Conservation (phyloP, 495 filamentous ascomycete genomes). For the Hypoxylon perforatum region DNA sequence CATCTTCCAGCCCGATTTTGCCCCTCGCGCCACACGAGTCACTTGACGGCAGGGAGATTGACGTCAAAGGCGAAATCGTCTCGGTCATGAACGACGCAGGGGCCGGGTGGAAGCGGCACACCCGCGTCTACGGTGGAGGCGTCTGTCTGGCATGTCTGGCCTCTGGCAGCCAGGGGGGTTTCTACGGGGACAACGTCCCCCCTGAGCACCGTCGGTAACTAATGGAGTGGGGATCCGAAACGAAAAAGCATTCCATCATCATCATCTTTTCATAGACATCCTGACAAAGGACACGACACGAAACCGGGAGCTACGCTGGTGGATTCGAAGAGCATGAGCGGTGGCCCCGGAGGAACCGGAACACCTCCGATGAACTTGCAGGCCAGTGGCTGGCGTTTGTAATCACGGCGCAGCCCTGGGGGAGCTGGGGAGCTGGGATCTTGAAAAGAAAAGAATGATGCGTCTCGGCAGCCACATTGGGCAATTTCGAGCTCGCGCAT, state of each 20-base stretch:
- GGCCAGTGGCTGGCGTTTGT: slow-evolving; percentile 9
- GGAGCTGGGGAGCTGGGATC: slow-evolving; percentile 2
- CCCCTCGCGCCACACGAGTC: slow-evolving; percentile 45
- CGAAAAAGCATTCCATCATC: not conserved
- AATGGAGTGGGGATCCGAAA: not conserved
- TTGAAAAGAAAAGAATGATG: slow-evolving; percentile 5
- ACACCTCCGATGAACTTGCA: slow-evolving; percentile 13
- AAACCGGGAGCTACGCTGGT: not conserved
- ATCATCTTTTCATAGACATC: not conserved
- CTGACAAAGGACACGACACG: slow-evolving; percentile 1
- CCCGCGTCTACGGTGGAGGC: slow-evolving; percentile 62
- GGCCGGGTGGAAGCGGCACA: slow-evolving; percentile 61
- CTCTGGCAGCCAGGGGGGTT: slow-evolving; percentile 54
- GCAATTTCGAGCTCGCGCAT: slow-evolving; percentile 2
- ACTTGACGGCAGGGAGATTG: slow-evolving; percentile 48
- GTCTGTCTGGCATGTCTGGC: slow-evolving; percentile 59
- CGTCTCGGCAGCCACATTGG: slow-evolving; percentile 12
- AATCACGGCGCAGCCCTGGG: slow-evolving; percentile 8
- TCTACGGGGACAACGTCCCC: slow-evolving; percentile 62
- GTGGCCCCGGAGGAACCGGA: slow-evolving; percentile 26
- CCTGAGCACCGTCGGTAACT: slow-evolving; percentile 56
- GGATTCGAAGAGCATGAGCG: slow-evolving; percentile 7
- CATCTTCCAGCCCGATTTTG: slow-evolving; percentile 54
- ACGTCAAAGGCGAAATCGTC: slow-evolving; percentile 57
- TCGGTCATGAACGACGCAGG: slow-evolving; percentile 57